Evolutionary conservation across 345 rosid species (phyloP).

Genomic region (Lagerstroemia speciosa): DNA sequence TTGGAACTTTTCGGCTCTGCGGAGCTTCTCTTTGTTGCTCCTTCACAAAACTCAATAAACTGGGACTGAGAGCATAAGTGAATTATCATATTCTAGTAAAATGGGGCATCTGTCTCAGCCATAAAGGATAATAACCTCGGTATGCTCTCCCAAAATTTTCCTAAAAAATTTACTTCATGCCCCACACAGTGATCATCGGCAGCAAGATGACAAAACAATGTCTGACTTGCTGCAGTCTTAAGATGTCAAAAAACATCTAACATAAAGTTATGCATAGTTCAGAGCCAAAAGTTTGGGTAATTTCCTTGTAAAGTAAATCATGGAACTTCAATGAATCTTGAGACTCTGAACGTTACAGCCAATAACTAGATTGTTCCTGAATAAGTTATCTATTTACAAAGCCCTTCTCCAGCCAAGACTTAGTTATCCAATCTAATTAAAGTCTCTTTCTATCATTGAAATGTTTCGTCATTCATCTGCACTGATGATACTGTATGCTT

Average conservation of each 20-base stretch:
- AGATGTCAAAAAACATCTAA: not conserved
- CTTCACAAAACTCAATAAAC: not conserved
- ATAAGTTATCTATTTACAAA: not conserved
- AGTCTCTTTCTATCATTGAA: not conserved
- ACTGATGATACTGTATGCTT: not conserved
- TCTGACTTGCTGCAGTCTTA: not conserved
- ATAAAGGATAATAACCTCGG: not conserved
- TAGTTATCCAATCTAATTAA: not conserved
- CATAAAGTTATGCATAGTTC: not conserved
- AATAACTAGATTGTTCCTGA: not conserved
- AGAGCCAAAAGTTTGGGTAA: not conserved
- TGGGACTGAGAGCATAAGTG: not conserved
- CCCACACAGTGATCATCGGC: not conserved
- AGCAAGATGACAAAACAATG: not conserved
- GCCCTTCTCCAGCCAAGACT: not conserved
- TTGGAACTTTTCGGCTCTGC: not conserved
- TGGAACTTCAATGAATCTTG: not conserved
- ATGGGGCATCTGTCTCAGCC: not conserved
- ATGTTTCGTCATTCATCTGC: not conserved
- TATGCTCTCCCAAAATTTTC: not conserved
- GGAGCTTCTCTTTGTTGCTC: not conserved
- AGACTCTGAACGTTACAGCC: not conserved
- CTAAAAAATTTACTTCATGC: not conserved
- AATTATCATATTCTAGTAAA: not conserved
- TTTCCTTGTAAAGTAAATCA: not conserved